phyloP scores from a whole-genome alignment of 2,329 filamentous ascomycete species.

The Verticillium tricorpus region DNA sequence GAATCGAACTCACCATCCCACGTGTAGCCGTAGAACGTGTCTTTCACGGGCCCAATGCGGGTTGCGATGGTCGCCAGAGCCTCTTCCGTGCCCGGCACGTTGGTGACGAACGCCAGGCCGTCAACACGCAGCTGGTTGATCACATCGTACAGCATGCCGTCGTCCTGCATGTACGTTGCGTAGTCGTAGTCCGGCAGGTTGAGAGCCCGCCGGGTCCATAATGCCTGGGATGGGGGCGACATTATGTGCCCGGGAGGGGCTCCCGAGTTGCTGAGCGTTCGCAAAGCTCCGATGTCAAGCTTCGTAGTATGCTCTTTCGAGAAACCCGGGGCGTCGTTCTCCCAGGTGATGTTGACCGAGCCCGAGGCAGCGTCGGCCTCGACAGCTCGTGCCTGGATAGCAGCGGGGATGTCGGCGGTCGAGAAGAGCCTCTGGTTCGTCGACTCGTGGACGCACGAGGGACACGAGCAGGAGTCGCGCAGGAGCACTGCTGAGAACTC shows the following conservation, averaged over 20 bases:
- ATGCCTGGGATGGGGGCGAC: not conserved
- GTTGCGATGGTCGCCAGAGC: constrained; percentile 2
- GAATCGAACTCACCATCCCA: constrained; percentile 2
- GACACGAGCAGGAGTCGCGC: constrained; percentile 1
- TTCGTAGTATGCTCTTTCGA: too few relatives aligned
- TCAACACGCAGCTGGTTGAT: not conserved
- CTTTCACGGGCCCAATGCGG: constrained; percentile 4
- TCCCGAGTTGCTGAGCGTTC: too few relatives aligned
- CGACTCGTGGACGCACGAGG: not conserved
- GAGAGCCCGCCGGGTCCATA: not conserved
- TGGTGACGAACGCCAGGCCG: not conserved
- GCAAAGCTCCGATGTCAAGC: too few relatives aligned
- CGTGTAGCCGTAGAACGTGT: constrained; percentile 3
- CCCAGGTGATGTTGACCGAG: not conserved
- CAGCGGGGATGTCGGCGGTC: not conserved
- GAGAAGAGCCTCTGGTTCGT: constrained; percentile 5
- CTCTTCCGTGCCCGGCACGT: not conserved
- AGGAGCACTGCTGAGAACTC: constrained; percentile 1
- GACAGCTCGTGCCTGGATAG: not conserved
- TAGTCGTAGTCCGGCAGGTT: constrained; percentile 4
- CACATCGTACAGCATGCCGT: not conserved
- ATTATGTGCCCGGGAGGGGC: too few relatives aligned
- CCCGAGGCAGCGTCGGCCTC: not conserved
- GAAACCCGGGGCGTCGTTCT: not conserved
- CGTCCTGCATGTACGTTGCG: constrained; percentile 3